phyloP scores from a whole-genome alignment of 805 yeast species.

The Jamesozyma piceae region DNA sequence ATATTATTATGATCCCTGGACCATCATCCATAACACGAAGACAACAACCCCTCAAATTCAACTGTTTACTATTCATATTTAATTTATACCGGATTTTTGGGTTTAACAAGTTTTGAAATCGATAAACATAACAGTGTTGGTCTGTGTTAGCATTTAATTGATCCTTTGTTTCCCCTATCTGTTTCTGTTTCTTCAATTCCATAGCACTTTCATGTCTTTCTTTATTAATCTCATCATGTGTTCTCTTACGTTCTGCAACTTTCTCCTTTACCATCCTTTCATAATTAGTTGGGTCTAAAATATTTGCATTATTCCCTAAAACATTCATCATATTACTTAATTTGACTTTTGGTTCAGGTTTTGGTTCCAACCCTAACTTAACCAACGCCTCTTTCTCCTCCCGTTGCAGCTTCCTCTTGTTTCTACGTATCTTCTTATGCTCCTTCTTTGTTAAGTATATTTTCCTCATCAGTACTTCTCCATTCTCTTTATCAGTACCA shows the following conservation, averaged over 20 bases:
- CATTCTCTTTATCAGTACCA: slow-evolving; percentile 34
- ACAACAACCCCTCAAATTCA: slow-evolving; percentile 55
- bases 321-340: slow-evolving; percentile 79
- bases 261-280: slow-evolving; percentile 65
- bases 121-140: slow-evolving; percentile 41
- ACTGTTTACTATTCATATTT: slow-evolving; percentile 72
- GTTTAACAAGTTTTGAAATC: slow-evolving; percentile 44
- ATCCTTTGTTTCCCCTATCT: slow-evolving; percentile 3
- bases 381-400: slow-evolving; percentile 72
- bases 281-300: slow-evolving; percentile 79
- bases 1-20: slow-evolving; percentile 56
- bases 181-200: slow-evolving; percentile 3
- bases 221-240: slow-evolving; percentile 54
- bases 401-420: slow-evolving; percentile 51
- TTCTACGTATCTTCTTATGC: slow-evolving; percentile 59
- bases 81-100: slow-evolving; percentile 66
- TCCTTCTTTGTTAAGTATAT: slow-evolving; percentile 70
- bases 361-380: slow-evolving; percentile 70
- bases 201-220: slow-evolving; percentile 38
- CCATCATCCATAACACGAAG: slow-evolving; percentile 34
- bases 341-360: slow-evolving; percentile 85
- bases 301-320: slow-evolving; percentile 66
- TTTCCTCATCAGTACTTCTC: slow-evolving; percentile 34
- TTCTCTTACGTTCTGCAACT: slow-evolving; percentile 47
- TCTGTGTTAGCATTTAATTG: neutral